Conservation (phyloP, 176 grass and related monocot species). For the Hordeum marinum region DNA sequence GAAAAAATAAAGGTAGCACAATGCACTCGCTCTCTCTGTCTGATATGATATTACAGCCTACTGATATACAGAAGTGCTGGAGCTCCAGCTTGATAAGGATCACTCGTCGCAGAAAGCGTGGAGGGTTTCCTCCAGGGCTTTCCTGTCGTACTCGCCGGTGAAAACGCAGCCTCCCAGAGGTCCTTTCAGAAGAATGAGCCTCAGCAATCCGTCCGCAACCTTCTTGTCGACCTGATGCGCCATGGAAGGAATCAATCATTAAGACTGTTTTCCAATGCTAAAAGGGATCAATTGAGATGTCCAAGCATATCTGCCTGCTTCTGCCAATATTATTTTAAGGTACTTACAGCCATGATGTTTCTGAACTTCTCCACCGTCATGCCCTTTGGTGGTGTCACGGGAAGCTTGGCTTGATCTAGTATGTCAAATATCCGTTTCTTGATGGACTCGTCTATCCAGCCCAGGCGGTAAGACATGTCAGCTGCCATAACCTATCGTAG, state of each 20-base stretch:
- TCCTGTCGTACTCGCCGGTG: constrained; percentile 80
- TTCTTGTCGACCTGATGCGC: constrained; percentile 87
- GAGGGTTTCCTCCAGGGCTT: constrained; percentile 84
- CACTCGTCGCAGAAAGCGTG: constrained; percentile 65
- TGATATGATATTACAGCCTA: constrained; percentile 21
- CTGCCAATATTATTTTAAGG: constrained; percentile 18
- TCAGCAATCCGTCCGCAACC: constrained; percentile 93
- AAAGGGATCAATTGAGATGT: not conserved
- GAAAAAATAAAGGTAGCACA: not conserved
- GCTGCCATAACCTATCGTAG: constrained; percentile 79
- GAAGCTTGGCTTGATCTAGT: constrained; percentile 73
- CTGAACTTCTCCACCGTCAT: constrained; percentile 94
- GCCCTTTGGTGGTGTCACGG: constrained; percentile 62
- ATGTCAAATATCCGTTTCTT: constrained; percentile 54
- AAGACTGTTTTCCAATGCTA: not conserved
- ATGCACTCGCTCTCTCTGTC: not conserved
- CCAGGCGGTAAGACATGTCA: constrained; percentile 88
- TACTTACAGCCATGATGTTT: constrained; percentile 87
- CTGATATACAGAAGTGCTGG: constrained; percentile 24
- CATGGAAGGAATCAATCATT: constrained; percentile 18
- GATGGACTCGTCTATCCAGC: constrained; percentile 86
- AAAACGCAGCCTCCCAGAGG: constrained; percentile 86
- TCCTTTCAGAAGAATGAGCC: constrained; percentile 88
- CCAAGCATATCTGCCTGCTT: not conserved
- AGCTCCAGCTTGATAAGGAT: constrained; percentile 12